These are phyloP conservation scores for Adansonia madagascariensis DNA, from an alignment of 441 rosid species.

Conservation along the genomic window DNA sequence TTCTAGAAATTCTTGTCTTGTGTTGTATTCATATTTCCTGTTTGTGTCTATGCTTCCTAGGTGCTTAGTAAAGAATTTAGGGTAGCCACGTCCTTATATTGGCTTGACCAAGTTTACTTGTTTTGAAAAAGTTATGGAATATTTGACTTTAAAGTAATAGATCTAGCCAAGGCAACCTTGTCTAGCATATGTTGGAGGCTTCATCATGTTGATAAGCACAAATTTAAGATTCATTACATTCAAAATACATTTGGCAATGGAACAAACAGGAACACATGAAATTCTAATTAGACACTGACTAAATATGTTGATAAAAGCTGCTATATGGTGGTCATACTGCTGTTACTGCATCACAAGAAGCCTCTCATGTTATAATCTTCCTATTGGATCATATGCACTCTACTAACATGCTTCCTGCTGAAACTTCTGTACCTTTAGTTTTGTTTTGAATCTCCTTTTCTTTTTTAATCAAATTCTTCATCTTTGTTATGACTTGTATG, in stretches of 20 bases:
- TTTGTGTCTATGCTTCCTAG: too few species aligned
- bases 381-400: constrained; percentile 1
- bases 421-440: background rate
- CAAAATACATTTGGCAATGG: background rate
- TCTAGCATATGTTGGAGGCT: background rate
- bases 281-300: background rate
- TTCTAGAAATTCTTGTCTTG: too few species aligned
- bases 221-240: background rate
- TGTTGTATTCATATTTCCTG: too few species aligned
- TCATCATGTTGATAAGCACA: background rate
- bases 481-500: background rate
- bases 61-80: background rate
- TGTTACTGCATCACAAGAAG: background rate
- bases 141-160: background rate
- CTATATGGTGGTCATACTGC: background rate
- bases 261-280: background rate
- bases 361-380: background rate
- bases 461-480: background rate
- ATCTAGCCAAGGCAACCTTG: background rate
- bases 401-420: background rate
- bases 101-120: background rate
- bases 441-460: background rate
- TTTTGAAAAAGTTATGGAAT: background rate
- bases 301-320: constrained; percentile 6
- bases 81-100: background rate